These are phyloP conservation scores for Mallotus japonicus DNA, from an alignment of 441 rosid species.

Conservation along the genomic window DNA sequence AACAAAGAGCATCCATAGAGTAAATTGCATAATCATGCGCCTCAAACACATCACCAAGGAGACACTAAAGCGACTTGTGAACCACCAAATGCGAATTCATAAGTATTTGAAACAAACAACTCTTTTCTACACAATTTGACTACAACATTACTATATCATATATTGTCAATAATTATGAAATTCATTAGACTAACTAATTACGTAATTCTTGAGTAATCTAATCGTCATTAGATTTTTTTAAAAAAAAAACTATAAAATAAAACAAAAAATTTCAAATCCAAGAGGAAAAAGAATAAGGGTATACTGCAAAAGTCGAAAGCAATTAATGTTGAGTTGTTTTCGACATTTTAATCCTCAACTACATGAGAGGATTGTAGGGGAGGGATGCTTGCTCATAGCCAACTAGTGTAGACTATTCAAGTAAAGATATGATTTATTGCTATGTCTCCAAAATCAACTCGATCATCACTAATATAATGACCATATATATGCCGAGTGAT, in stretches of 20 bases:
- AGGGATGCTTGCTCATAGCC: neutral
- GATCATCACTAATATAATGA: constrained; percentile 5
- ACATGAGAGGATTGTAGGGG: neutral
- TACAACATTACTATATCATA: neutral
- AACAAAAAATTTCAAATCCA: neutral
- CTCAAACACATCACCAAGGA: constrained; percentile 26
- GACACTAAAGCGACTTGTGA: constrained; percentile 42
- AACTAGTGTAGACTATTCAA: neutral
- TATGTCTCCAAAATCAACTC: constrained; percentile 12
- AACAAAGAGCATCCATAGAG: constrained; percentile 21
- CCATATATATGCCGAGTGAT: neutral
- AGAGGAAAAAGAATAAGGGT: neutral
- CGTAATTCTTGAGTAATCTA: constrained; percentile 36
- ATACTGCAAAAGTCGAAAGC: no score
- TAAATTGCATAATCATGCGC: constrained; percentile 28
- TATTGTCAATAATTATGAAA: neutral
- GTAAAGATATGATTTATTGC: constrained; percentile 9
- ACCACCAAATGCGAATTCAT: constrained; percentile 34
- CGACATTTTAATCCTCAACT: neutral
- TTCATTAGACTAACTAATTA: constrained; percentile 22
- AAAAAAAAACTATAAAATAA: neutral
- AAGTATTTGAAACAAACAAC: constrained; percentile 16
- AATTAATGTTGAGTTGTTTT: neutral
- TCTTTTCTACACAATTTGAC: constrained; percentile 14
- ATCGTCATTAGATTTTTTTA: constrained; percentile 35